Conservation (phyloP, 1,139 yeast genomes). For the Blastobotrys buckinghamii region DNA sequence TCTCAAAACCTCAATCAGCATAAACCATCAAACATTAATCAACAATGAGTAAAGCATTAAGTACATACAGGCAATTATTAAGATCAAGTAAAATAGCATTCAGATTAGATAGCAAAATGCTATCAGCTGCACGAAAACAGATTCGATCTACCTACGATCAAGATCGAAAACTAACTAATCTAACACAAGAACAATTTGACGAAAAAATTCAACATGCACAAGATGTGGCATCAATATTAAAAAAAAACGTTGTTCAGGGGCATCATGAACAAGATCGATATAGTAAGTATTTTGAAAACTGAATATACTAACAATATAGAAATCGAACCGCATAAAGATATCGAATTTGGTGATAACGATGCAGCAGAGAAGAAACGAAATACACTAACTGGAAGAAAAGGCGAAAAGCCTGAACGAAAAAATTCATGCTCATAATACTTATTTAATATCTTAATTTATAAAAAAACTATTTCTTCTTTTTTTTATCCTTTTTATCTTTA, state of each 20-base stretch:
- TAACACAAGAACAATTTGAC: constrained; percentile 45
- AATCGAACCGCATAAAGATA: constrained; percentile 69
- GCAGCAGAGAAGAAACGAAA: constrained; percentile 36
- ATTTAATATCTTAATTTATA: too few relatives aligned
- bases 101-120: constrained; percentile 46
- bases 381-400: constrained; percentile 8
- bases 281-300: constrained; percentile 18
- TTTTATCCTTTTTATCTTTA: constrained; percentile 19
- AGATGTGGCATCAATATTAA: constrained; percentile 63
- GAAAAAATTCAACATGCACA: constrained; percentile 44
- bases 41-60: constrained; percentile 7
- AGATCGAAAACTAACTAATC: constrained; percentile 23
- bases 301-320: constrained; percentile 20
- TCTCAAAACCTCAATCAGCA: too few relatives aligned
- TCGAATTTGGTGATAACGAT: constrained; percentile 90
- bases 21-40: too few relatives aligned
- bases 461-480: constrained; percentile 9
- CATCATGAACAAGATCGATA: constrained; percentile 38
- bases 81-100: constrained; percentile 72
- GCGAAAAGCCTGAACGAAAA: constrained; percentile 4
- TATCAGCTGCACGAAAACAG: constrained; percentile 50
- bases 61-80: constrained; percentile 63
- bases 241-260: constrained; percentile 82
- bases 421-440: background rate
- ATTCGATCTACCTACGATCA: constrained; percentile 54